Percentiles rank a stretch among this genome's conserved stretches.
These are phyloP conservation scores for Massariosphaeria phaeospora DNA, from an alignment of 495 filamentous ascomycete species.

Conservation along the genomic window DNA sequence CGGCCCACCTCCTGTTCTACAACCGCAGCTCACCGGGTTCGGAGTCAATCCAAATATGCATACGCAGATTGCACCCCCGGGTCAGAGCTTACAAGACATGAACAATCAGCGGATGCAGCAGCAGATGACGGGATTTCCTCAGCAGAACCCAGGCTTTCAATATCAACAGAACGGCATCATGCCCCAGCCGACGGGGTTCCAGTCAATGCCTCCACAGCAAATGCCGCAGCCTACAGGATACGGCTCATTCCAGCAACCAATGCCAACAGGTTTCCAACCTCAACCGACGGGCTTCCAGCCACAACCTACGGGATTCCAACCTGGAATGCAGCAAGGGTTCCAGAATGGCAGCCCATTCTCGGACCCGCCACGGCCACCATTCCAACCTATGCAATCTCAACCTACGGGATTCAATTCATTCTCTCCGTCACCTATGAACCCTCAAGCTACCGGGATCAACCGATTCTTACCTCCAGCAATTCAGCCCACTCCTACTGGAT, in stretches of 20 bases:
- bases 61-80: conserved; percentile 56
- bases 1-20: conserved; percentile 63
- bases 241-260: conserved; percentile 35
- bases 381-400: conserved; percentile 51
- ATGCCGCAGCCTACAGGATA: conserved; percentile 63
- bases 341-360: conserved; percentile 50
- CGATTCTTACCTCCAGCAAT: conserved; percentile 43
- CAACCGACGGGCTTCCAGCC: too few species aligned
- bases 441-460: conserved; percentile 53
- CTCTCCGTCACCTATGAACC: conserved; percentile 42
- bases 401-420: conserved; percentile 40
- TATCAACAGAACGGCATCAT: conserved; percentile 32
- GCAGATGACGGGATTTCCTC: conserved; percentile 42
- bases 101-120: conserved; percentile 60
- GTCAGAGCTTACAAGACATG: conserved; percentile 70
- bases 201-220: conserved; percentile 32
- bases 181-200: conserved; percentile 29
- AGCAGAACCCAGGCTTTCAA: conserved; percentile 25
- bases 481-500: conserved; percentile 53
- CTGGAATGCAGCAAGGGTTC: conserved; percentile 39
- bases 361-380: conserved; percentile 54
- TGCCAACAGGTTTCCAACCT: conserved; percentile 35
- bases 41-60: conserved; percentile 45
- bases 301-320: conserved; percentile 30
- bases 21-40: conserved; percentile 80